Evolutionary conservation across 306 rosid species (phyloP).

Genomic region (Malus asiatica): DNA sequence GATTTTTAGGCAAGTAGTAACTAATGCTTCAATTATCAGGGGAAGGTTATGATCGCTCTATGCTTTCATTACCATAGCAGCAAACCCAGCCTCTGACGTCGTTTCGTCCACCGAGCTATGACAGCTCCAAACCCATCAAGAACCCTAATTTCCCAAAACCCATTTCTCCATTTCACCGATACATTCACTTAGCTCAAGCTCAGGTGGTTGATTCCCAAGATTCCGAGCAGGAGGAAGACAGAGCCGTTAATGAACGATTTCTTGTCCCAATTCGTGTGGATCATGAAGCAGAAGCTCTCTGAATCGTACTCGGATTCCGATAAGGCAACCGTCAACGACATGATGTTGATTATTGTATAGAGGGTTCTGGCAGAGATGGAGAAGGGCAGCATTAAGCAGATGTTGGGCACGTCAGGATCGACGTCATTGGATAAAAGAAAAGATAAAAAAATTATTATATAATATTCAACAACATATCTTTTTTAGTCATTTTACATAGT

Average conservation of each 20-base stretch:
- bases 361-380: slow-evolving; percentile 59
- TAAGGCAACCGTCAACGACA: slow-evolving; percentile 50
- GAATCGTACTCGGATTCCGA: slow-evolving; percentile 46
- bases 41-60: slow-evolving; percentile 13
- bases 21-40: slow-evolving; percentile 23
- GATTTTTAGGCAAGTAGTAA: slow-evolving; percentile 24
- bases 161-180: slow-evolving; percentile 2
- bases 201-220: not conserved
- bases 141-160: not conserved
- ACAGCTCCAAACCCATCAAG: not conserved
- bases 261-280: slow-evolving; percentile 68
- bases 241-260: slow-evolving; percentile 55
- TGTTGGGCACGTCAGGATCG: slow-evolving; percentile 7
- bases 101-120: not conserved
- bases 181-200: slow-evolving; percentile 25
- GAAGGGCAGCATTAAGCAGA: slow-evolving; percentile 29
- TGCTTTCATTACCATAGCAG: not conserved
- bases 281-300: slow-evolving; percentile 50
- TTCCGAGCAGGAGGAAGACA: not conserved
- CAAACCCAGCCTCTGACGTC: slow-evolving; percentile 9
- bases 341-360: slow-evolving; percentile 54
- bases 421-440: not conserved
- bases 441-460: no score
- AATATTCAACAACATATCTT: no score
- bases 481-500: no score